These are phyloP conservation scores for Olyra latifolia DNA, from an alignment of 176 grass and related monocot genomes.

Conservation along the genomic window DNA sequence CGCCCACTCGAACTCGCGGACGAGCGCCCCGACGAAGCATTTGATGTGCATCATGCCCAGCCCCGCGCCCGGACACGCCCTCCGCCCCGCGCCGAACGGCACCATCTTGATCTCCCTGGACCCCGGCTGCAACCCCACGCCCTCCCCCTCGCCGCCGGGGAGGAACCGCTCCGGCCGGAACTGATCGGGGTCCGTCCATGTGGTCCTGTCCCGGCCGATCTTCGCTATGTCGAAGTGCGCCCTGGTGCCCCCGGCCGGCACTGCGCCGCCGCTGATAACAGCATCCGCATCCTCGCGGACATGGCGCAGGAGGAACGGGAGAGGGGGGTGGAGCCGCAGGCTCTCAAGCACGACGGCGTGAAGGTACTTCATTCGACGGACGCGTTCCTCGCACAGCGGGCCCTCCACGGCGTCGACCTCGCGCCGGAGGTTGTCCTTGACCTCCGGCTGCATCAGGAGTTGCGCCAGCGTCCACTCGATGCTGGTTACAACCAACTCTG, in stretches of 20 bases:
- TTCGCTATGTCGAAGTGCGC: background rate
- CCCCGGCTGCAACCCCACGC: background rate
- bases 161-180: conserved; percentile 60
- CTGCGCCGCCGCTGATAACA: no score
- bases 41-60: conserved; percentile 21
- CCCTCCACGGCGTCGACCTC: background rate
- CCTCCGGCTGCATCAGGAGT: background rate
- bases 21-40: background rate
- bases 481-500: no score
- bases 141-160: conserved; percentile 20
- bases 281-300: background rate
- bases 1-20: conserved; percentile 23
- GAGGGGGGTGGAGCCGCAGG: no score
- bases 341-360: background rate
- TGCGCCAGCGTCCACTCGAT: no score
- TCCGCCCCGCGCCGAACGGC: background rate
- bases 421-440: background rate
- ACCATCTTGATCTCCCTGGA: conserved; percentile 23
- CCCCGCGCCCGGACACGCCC: background rate
- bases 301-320: background rate
- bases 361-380: no score
- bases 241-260: background rate
- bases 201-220: background rate
- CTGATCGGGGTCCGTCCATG: background rate
- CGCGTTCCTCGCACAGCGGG: background rate